These are phyloP conservation scores for Rhodotorula taiwanensis DNA, from an alignment of 768 basidiomycete species.

Conservation along the genomic window DNA sequence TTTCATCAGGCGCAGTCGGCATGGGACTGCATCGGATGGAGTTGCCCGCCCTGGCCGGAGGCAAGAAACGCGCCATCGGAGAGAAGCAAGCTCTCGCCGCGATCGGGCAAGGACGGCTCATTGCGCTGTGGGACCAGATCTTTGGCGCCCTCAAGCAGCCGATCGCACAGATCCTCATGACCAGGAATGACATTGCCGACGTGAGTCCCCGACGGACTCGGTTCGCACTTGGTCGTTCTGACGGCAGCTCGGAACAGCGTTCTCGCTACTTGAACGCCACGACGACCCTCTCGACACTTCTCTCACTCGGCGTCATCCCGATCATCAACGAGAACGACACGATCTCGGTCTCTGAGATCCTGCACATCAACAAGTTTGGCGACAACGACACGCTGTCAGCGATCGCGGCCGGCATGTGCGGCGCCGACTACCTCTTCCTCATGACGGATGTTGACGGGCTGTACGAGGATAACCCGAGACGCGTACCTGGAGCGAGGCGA, in stretches of 20 bases:
- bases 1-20: constrained; percentile 95
- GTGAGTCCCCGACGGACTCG: constrained; percentile 50
- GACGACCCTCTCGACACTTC: constrained; percentile 84
- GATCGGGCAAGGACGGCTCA: constrained; percentile 91
- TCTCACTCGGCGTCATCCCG: constrained; percentile 89
- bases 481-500: constrained; percentile 50
- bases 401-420: constrained; percentile 93
- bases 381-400: constrained; percentile 98
- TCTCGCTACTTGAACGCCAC: constrained; percentile 94
- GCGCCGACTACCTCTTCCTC: constrained; percentile 93
- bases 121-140: constrained; percentile 93
- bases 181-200: constrained; percentile 93
- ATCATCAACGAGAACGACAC: constrained; percentile 99
- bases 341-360: constrained; percentile 93
- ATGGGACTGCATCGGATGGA: constrained; percentile 91
- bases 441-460: constrained; percentile 93
- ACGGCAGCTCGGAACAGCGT: constrained; percentile 52
- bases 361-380: constrained; percentile 66
- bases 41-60: constrained; percentile 43
- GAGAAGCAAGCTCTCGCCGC: constrained; percentile 94
- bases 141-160: constrained; percentile 90
- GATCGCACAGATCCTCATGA: constrained; percentile 88
- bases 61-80: constrained; percentile 67
- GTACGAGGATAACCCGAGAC: constrained; percentile 86
- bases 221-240: background rate